A percentile compares a stretch with the other conserved stretches of the same genome.
Conservation (phyloP, 202 grass and related monocot genomes). For the Schoenoplectus triqueter region DNA sequence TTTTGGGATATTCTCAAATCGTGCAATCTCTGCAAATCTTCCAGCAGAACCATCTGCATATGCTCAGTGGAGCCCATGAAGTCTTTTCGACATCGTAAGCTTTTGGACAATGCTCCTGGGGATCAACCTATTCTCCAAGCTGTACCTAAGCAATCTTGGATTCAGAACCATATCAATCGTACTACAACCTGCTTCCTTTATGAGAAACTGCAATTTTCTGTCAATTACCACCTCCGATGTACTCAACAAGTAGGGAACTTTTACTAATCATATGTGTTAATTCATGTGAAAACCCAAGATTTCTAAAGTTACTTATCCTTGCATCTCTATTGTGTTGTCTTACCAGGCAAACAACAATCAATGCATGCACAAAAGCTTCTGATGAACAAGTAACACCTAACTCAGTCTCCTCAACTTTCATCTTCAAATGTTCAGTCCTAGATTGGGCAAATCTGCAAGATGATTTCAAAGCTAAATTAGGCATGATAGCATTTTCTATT, state of each 20-base stretch:
- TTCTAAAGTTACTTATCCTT: slow-evolving; percentile 45
- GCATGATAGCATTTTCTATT: slow-evolving; percentile 39
- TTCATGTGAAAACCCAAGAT: neutral
- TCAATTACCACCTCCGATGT: slow-evolving; percentile 46
- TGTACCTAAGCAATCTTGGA: slow-evolving; percentile 54
- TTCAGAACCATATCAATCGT: slow-evolving; percentile 46
- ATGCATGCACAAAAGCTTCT: slow-evolving; percentile 50
- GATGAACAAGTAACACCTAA: slow-evolving; percentile 55
- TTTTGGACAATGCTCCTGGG: slow-evolving; percentile 55
- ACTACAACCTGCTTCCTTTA: slow-evolving; percentile 56
- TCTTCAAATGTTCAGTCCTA: slow-evolving; percentile 48
- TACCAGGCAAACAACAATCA: slow-evolving; percentile 43
- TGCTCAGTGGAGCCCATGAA: neutral
- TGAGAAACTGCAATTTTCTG: slow-evolving; percentile 52
- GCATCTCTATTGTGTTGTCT: slow-evolving; percentile 51
- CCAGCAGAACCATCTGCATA: neutral
- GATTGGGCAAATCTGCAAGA: slow-evolving; percentile 44
- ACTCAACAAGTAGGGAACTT: neutral
- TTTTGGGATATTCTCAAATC: neutral
- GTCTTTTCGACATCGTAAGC: slow-evolving; percentile 44
- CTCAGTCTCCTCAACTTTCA: slow-evolving; percentile 41
- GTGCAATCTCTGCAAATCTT: neutral
- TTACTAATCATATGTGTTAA: neutral
- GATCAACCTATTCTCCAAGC: slow-evolving; percentile 60
- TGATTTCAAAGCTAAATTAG: slow-evolving; percentile 39